Base-by-base conservation (phyloP, 495 filamentous ascomycete genomes). In the Penicillium atrosanguineum region DNA sequence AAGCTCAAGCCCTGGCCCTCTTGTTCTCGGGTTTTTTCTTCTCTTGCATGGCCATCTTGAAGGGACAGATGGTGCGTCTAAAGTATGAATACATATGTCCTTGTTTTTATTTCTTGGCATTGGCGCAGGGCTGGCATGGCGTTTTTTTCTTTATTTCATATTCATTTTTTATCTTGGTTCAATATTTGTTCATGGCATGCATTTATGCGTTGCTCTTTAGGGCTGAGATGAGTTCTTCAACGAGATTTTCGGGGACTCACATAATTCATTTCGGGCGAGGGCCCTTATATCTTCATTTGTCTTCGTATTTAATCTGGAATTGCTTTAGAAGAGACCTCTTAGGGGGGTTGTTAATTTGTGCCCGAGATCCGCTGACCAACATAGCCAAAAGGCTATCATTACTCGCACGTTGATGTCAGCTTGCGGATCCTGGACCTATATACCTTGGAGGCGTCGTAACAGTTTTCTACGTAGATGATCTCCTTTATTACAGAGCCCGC, bases 81-180 rank as follows among this genome's bases (percentile, higher is more conserved):
- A 57, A 56, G 49, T 44, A 61, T 55, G 48, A 46, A 55, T 54
- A 60, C 50, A 54, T 61, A 44, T 34, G 36, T 44, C 18, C 14
- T 26, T 40, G 46, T 44, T 23, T 28, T 55, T 21, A 18, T 48
- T 42, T 46, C 57, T 54, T 62, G 59, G 63, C 62, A 65, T 62
- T 52, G 64, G 64, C 56, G 61, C 60, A 45, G 54, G 62, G 55
- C 50, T 29, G 50, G 48, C 46, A 57, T 56, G 60, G 60, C 60
- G 63, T 68, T 61, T 36, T 19, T 45, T 37, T 42, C 16, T 50
- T 50, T 48, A 39, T 34, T 16, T 18, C 25, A 26, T 53, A 53
- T 51, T 44, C 44, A 37, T 42, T 39, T 51, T 44, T 44, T 40
- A 15, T 37, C 50, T 52, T 47, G 43, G 46, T 55, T 50, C 44